These are phyloP conservation scores for Annona cherimola DNA, from an alignment of 164 flowering plant genomes.

Conservation along the genomic window DNA sequence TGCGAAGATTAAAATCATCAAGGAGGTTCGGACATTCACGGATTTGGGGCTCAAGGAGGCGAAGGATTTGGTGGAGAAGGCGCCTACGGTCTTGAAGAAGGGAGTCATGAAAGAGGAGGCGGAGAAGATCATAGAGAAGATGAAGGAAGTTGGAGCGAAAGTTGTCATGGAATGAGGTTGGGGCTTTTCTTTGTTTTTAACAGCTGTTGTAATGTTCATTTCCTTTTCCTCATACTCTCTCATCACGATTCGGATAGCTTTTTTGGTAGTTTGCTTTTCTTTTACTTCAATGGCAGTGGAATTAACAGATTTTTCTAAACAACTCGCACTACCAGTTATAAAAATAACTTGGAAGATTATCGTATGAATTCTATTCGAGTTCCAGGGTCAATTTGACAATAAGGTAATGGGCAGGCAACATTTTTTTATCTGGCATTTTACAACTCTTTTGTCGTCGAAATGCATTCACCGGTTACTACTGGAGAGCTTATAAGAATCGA, in stretches of 20 bases:
- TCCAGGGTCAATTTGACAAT: no score
- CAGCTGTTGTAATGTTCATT: slow-evolving; percentile 2
- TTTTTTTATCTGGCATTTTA: no score
- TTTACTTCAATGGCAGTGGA: neutral
- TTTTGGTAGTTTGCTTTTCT: neutral
- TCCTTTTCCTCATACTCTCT: neutral
- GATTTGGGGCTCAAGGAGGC: slow-evolving; percentile 41
- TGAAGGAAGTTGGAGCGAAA: slow-evolving; percentile 31
- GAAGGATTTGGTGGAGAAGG: slow-evolving; percentile 38
- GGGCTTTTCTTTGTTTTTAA: neutral
- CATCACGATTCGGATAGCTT: neutral
- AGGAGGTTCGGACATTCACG: slow-evolving; percentile 83
- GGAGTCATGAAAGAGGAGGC: slow-evolving; percentile 33
- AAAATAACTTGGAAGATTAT: no score
- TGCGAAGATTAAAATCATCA: slow-evolving; percentile 80
- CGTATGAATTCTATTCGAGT: no score
- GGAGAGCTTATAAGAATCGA: no score
- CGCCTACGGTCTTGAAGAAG: slow-evolving; percentile 30
- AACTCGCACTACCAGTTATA: no score
- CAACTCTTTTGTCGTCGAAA: no score
- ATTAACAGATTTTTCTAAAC: no score
- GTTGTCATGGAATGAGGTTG: slow-evolving; percentile 28
- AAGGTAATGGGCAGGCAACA: no score
- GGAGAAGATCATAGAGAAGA: slow-evolving; percentile 30
- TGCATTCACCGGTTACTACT: no score